These are phyloP conservation scores for Clarireedia homoeocarpa DNA, from an alignment of 2,329 filamentous ascomycete species.

Conservation along the genomic window DNA sequence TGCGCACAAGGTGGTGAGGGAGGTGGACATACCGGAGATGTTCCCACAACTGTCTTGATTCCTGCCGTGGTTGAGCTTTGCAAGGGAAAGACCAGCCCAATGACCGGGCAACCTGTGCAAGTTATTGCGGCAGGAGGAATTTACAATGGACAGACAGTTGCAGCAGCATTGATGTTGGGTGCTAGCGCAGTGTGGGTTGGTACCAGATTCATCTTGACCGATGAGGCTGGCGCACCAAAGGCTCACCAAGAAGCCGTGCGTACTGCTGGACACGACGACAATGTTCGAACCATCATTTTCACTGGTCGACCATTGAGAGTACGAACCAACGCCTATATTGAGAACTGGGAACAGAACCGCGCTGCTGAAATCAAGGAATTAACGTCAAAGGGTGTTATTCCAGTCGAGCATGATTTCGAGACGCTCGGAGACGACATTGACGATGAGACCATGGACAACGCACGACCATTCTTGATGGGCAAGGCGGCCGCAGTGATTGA, in stretches of 20 bases:
- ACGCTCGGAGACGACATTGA: slow-evolving; percentile 63
- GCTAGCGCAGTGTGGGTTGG: slow-evolving; percentile 93
- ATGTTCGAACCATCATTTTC: slow-evolving; percentile 95
- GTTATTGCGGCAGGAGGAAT: slow-evolving; percentile 92
- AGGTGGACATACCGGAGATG: slow-evolving; percentile 91
- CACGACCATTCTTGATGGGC: slow-evolving; percentile 89
- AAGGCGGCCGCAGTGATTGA: slow-evolving; percentile 92
- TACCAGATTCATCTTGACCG: slow-evolving; percentile 86
- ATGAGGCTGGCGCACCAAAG: slow-evolving; percentile 90
- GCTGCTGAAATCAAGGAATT: slow-evolving; percentile 85
- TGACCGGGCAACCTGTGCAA: slow-evolving; percentile 82
- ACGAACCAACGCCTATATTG: slow-evolving; percentile 86
- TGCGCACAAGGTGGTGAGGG: slow-evolving; percentile 98
- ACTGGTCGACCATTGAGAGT: slow-evolving; percentile 92
- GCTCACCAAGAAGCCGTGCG: slow-evolving; percentile 92
- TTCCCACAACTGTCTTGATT: slow-evolving; percentile 83
- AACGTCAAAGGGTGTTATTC: slow-evolving; percentile 80
- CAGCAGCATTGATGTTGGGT: slow-evolving; percentile 86
- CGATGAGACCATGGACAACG: slow-evolving; percentile 82
- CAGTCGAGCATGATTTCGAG: slow-evolving; percentile 91
- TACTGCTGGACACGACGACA: slow-evolving; percentile 90
- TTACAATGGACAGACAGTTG: slow-evolving; percentile 84
- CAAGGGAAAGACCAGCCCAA: slow-evolving; percentile 72
- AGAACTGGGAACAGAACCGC: slow-evolving; percentile 90
- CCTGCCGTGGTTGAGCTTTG: slow-evolving; percentile 80